Conservation (phyloP, 169 alveolate species). For the Cyclospora cayetanensis region DNA sequence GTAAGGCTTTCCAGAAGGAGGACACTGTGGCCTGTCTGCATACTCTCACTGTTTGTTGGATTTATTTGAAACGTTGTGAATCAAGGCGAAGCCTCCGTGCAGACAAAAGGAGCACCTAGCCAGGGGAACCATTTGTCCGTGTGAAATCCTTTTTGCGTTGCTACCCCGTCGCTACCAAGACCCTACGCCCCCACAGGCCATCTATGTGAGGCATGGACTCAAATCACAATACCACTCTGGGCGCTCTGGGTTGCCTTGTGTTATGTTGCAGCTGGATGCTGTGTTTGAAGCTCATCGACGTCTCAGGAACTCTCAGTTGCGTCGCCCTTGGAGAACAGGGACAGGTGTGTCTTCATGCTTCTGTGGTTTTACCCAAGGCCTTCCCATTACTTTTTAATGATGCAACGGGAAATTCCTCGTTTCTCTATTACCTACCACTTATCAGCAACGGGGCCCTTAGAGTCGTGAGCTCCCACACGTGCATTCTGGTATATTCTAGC, state of each 20-base stretch:
- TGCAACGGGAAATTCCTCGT: neutral
- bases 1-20: neutral
- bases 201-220: too few relatives aligned
- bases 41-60: neutral
- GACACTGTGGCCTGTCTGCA: too few relatives aligned
- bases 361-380: neutral
- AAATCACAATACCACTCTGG: neutral
- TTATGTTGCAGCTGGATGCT: conserved; percentile 25
- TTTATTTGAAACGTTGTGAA: neutral
- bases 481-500: too few relatives aligned
- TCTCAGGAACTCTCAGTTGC: conserved; percentile 26
- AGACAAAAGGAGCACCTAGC: too few relatives aligned
- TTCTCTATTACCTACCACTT: neutral
- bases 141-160: too few relatives aligned
- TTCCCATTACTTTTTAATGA: too few relatives aligned
- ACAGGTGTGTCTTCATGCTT: neutral
- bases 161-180: too few relatives aligned
- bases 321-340: conserved; percentile 28
- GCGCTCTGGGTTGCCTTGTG: neutral
- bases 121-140: too few relatives aligned
- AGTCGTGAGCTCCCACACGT: neutral
- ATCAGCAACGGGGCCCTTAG: neutral
- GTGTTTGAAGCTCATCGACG: neutral
- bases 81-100: neutral
- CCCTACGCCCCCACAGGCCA: too few relatives aligned